A percentile compares a stretch with the other conserved stretches of the same genome.
Evolutionary conservation across 352 stramenopile species (phyloP).

Genomic region (Phytophthora meadii): DNA sequence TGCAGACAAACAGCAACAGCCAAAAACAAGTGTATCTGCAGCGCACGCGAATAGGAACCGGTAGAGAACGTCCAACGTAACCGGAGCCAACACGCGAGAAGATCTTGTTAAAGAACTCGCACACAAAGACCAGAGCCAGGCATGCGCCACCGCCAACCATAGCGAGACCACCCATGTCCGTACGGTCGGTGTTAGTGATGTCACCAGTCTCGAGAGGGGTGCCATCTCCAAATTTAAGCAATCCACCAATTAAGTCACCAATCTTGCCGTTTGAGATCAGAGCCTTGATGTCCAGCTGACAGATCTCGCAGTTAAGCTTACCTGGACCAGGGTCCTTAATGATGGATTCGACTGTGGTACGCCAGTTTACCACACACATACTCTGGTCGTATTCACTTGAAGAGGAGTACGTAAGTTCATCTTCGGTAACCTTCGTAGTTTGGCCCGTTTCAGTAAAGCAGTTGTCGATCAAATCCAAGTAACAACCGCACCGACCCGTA

Average conservation of each 20-base stretch:
- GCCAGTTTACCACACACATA: slow-evolving; percentile 68
- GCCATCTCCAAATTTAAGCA: slow-evolving; percentile 58
- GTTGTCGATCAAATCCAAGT: slow-evolving; percentile 66
- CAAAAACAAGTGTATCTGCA: slow-evolving; percentile 88
- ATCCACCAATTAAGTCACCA: slow-evolving; percentile 54
- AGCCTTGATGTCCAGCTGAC: slow-evolving; percentile 70
- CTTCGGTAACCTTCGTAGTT: slow-evolving; percentile 42
- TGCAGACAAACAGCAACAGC: slow-evolving; percentile 75
- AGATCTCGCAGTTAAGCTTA: slow-evolving; percentile 79
- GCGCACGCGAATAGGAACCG: slow-evolving; percentile 71
- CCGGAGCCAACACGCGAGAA: slow-evolving; percentile 71
- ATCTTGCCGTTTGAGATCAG: slow-evolving; percentile 75
- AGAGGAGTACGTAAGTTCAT: slow-evolving; percentile 36
- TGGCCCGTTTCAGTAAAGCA: slow-evolving; percentile 69
- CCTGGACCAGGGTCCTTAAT: slow-evolving; percentile 61
- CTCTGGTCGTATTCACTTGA: slow-evolving; percentile 68
- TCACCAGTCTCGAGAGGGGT: slow-evolving; percentile 28
- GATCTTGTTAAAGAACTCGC: slow-evolving; percentile 79
- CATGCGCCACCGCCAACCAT: slow-evolving; percentile 63
- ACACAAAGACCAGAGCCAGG: slow-evolving; percentile 60
- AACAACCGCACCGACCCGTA: slow-evolving; percentile 70
- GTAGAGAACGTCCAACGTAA: slow-evolving; percentile 79
- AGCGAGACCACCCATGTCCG: slow-evolving; percentile 65
- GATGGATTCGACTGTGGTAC: slow-evolving; percentile 51
- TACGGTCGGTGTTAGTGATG: slow-evolving; percentile 41